Evolutionary conservation across 2,329 filamentous ascomycete genomes (phyloP), one percentile per base, ranked within the genome.

Genomic region (Cercospora zeina): DNA sequence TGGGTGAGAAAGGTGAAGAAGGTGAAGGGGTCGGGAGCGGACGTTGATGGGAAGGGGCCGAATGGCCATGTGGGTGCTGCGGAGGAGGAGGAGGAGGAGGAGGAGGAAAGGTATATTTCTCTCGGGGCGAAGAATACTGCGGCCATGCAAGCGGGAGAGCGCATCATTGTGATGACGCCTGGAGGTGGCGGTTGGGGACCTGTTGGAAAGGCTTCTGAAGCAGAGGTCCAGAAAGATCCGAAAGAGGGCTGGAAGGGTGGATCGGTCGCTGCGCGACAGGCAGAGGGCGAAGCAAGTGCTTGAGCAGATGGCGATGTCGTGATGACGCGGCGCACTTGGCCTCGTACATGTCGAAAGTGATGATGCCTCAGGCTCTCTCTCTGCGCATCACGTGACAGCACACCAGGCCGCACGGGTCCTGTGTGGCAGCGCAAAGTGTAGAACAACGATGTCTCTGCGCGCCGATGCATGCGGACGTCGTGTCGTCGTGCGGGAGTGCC

Each of bases 111-210:
- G 39, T 79, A 81, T 56, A 87, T 93, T 71, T 92, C 90, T 70
- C 73, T 93, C 39, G 89, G 89, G 0, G 89, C 86, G 1, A 93
- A 93, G 81, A 93, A 93, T 68, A 91, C 87, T 27, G 89, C 89
- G 11, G 82, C 83, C 11, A 92, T 93, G 89, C 81, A 85, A 71
- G 80, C 86, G 0, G 90, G 90, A 0, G 90, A 95, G 72, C 80
- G 89, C 6, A 91, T 93, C 70, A 89, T 93, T 59, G 81, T 95
- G 16, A 82, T 82, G 66, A 93, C 90, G 4, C 90, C 90, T 2
- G 90, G 90, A 31, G 90, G 90, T 58, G 90, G 90, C 45, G 90
- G 87, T 0, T 93, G 89, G 89, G 89, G 89, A 0, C 77, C 76
- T 39, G 78, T 81, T 0, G 88, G 87, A 0, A 79, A 83, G 60